Evolutionary conservation across 1,284 basidiomycete species (phyloP).

Genomic region (Gastroboletus turbinatus): DNA sequence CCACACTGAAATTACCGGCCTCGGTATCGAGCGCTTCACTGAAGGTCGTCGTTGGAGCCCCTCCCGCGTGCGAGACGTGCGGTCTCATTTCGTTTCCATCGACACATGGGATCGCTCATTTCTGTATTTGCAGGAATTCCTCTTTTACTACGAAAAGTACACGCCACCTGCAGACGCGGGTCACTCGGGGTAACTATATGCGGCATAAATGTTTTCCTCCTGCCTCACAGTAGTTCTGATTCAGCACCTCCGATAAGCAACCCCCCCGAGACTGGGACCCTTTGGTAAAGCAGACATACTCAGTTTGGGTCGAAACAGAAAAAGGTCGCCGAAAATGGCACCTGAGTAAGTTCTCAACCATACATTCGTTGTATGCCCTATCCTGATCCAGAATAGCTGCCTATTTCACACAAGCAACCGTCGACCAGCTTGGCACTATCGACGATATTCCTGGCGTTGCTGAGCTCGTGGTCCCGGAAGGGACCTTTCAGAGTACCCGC

Average conservation of each 20-base stretch:
- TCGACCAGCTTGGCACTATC: constrained; percentile 63
- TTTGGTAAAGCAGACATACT: constrained; percentile 77
- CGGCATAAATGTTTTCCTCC: neutral
- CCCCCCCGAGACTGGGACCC: constrained; percentile 68
- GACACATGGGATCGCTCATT: constrained; percentile 3
- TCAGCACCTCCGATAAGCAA: constrained; percentile 39
- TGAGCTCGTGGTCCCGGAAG: constrained; percentile 55
- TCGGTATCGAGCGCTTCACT: constrained; percentile 77
- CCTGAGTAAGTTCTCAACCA: constrained; percentile 51
- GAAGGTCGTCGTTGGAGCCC: constrained; percentile 79
- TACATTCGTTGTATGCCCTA: neutral
- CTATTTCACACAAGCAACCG: constrained; percentile 72
- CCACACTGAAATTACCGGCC: constrained; percentile 71
- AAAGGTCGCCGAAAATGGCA: constrained; percentile 75
- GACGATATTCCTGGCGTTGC: constrained; percentile 57
- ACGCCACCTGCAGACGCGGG: constrained; percentile 44
- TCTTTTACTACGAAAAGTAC: constrained; percentile 79
- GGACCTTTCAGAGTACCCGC: constrained; percentile 63
- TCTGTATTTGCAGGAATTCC: constrained; percentile 56
- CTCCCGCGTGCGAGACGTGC: constrained; percentile 73
- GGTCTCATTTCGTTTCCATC: constrained; percentile 28
- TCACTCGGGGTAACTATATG: constrained; percentile 39
- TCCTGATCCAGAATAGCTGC: constrained; percentile 49
- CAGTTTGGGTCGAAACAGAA: constrained; percentile 64
- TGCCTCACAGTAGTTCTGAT: constrained; percentile 17